Conservation (phyloP, 208 protist genomes). For the Leishmania amazonensis region DNA sequence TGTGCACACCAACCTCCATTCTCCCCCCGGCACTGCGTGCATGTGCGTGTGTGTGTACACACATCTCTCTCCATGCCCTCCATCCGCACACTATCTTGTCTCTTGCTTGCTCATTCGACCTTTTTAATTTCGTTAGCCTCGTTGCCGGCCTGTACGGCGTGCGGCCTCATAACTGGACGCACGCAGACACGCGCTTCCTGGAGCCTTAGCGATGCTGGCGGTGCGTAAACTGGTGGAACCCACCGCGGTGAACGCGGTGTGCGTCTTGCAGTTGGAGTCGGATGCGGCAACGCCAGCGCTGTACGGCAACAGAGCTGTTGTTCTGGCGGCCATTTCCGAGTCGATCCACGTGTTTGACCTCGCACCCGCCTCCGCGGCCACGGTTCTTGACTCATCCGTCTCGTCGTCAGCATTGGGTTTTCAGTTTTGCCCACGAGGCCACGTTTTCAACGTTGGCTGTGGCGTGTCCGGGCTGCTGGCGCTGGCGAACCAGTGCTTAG, state of each 20-base stretch:
- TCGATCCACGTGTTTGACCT: conserved; percentile 41
- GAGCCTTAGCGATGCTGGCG: conserved; percentile 20
- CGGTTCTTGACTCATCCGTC: background rate
- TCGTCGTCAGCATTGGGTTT: background rate
- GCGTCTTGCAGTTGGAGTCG: conserved; percentile 29
- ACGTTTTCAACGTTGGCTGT: conserved; percentile 58
- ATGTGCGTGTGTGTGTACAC: background rate
- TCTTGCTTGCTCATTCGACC: background rate
- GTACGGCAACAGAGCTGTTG: conserved; percentile 8
- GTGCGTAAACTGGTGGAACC: conserved; percentile 26
- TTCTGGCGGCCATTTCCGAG: conserved; percentile 33
- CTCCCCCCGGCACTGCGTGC: background rate
- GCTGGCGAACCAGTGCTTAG: conserved; percentile 70
- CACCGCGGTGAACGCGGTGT: conserved; percentile 24
- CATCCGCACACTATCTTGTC: background rate
- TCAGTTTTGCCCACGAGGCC: conserved; percentile 21
- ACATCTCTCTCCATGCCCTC: background rate
- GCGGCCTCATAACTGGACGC: background rate
- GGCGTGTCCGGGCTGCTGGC: conserved; percentile 47
- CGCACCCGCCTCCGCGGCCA: background rate
- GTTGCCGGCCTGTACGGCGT: background rate
- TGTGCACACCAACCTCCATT: background rate
- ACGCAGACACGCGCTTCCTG: conserved; percentile 1
- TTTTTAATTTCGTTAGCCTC: background rate
- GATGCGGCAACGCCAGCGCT: conserved; percentile 3